Evolutionary conservation across 108 stramenopile species (phyloP), one percentile per base, ranked within the genome.

Genomic region (Pseudonitzschia delicatissima): DNA sequence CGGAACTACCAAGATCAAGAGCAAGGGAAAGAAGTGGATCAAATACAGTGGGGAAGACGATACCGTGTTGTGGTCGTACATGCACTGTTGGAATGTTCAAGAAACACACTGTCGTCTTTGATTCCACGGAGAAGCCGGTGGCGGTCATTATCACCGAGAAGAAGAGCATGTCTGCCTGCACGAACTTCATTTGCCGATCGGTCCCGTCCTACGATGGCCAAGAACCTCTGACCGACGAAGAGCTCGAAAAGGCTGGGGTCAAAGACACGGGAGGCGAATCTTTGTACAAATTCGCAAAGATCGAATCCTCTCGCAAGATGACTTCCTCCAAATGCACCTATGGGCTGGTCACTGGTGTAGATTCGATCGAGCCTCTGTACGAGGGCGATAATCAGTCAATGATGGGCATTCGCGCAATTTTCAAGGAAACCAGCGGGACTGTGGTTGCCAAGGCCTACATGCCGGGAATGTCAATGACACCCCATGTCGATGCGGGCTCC

Each of bases 171-270:
- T 6, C 64, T 6, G 9, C 48, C 4, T 5, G n/a, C 27, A 47
- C 47, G 1, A 32, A n/a, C 9, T 50, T 2, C 3, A 50, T 65
- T 65, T 50, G 47, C 28, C 12, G 21, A 4, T 3, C 45, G 3
- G 37, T 12, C 7, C 64, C 64, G n/a, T 31, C 64, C 29, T 65
- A 50, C 20, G 64, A 50, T 5, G 64, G 64, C 15, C 64, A 65
- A 50, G 20, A 53, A 2, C 47, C 64, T 2, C 1, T 65, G 15
- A 32, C 45, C 64, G 34, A 50, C 17, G 64, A 65, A 29, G 48
- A 65, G 15, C 45, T 50, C 2, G 11, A 65, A 33, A 50, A 50
- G 31, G 26, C 64, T 21, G 64, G 64, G 4, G 29, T 65, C 25
- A 45, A 9, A 27, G 28, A 53, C 2, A 17, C n/a, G 23, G 37